Evolutionary conservation across 495 filamentous ascomycete genomes (phyloP), one percentile per base, ranked within the genome.

Genomic region (Aspergillus ostianus): DNA sequence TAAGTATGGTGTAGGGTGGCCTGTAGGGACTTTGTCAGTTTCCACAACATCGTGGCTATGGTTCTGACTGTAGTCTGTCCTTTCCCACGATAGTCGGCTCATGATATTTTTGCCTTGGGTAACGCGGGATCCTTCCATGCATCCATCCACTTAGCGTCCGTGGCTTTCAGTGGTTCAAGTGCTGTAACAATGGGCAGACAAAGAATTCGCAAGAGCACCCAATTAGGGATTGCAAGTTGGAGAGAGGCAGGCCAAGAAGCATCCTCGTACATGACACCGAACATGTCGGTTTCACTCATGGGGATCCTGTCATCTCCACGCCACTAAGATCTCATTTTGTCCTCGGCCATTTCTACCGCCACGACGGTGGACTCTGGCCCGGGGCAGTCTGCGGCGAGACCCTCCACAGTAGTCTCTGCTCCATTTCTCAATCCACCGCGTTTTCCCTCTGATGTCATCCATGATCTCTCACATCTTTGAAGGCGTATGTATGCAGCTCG

Each of bases 111-210:
- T 57, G 53, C 48, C 29, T 32, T 64, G 56, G 58, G 46, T 67
- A 56, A 47, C 61, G 64, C 64, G 58, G 61, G 36, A 64, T 67
- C 59, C 59, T 59, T 62, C 56, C 29, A 61, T 51, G 57, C 51
- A 57, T 56, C 61, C 51, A 57, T 56, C 61, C 59, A 67, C 65
- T 48, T 53, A 46, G 59, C 59, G 47, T 48, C 56, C 47, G 56
- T 53, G 58, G 55, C 44, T 62, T 54, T 47, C 27, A 41, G 30
- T 50, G 56, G 59, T 48, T 48, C 52, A 45, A 23, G 27, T 21
- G 50, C 20, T 57, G 55, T 57, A 57, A 57, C 55, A 18, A 48
- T 51, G 27, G 36, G 47, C 54, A 47, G 26, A 55, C 45, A 58
- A 58, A 55, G 47, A 56, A 53, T 27, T 20, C 9, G 32, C 47